Evolutionary conservation across 1,284 basidiomycete species (phyloP).

Genomic region (Papiliotrema laurentii): DNA sequence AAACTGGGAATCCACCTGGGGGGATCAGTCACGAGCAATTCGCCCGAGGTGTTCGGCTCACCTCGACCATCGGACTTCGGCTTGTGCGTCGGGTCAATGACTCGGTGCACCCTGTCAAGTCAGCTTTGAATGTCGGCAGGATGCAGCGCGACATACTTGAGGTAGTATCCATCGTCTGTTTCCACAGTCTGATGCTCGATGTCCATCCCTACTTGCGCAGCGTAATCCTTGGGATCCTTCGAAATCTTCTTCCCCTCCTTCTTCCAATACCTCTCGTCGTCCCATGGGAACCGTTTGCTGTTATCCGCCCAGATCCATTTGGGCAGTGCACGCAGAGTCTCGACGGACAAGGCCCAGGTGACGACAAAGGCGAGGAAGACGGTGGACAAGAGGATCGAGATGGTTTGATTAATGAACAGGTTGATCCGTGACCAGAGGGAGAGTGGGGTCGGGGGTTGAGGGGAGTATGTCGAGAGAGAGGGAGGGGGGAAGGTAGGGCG

Average conservation of each 20-base stretch:
- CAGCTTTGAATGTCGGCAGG: background rate
- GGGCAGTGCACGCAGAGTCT: constrained; percentile 34
- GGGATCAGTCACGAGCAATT: background rate
- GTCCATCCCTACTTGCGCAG: constrained; percentile 55
- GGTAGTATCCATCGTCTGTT: constrained; percentile 58
- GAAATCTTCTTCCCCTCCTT: constrained; percentile 51
- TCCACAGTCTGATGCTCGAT: constrained; percentile 57
- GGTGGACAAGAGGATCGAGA: constrained; percentile 53
- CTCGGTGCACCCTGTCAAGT: constrained; percentile 53
- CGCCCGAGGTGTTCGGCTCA: constrained; percentile 9
- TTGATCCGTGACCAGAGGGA: constrained; percentile 32
- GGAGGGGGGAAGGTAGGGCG: constrained; percentile 48
- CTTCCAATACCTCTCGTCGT: constrained; percentile 52
- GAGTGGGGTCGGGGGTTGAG: constrained; percentile 34
- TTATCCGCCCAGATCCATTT: constrained; percentile 31
- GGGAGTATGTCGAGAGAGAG: constrained; percentile 41
- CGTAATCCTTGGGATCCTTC: constrained; percentile 58
- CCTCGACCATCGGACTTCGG: constrained; percentile 49
- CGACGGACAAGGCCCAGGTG: constrained; percentile 44
- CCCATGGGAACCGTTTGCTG: constrained; percentile 51
- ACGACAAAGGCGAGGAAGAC: constrained; percentile 52
- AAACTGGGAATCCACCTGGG: constrained; percentile 55
- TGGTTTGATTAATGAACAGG: constrained; percentile 50
- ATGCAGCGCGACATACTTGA: constrained; percentile 43
- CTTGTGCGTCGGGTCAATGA: constrained; percentile 52